Base-by-base conservation (phyloP, 345 rosid species). In the Boechera retrofracta region DNA sequence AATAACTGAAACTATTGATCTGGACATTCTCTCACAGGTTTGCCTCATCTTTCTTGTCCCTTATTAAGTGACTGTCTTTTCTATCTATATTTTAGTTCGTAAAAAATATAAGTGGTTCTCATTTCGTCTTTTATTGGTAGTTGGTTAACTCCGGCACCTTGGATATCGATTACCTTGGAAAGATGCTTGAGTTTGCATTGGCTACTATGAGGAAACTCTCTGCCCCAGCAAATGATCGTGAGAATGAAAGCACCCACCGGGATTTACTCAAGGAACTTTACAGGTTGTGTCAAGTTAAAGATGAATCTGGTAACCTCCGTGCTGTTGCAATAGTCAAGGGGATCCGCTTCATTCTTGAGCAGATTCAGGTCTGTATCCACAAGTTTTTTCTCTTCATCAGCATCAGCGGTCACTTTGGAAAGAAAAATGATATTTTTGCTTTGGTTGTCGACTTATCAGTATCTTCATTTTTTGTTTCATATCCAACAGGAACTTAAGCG, bases 1-100 rank as follows among this genome's bases (percentile, higher is more conserved):
- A 81, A 89, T 92, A 66, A 64, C 24, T 72, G 93, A 85, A 77
- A 79, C 87, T 53, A 85, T 95, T 66, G 99, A 95, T 87, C 70
- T 86, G 0, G 94, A 89, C 45, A 77, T 92, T 78, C 88, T 95
- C 77, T 62, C 91, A 65, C 93, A 91, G 97, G 99, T 91, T 71
- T 65, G 21, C 52, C 16, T 63, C 39, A 51, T 72, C 52, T 58
- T 38, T 45, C 10, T 21, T 39, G 31, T 66, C 58, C 26, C 4
- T 2, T 31, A 64, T 42, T 24, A 35, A 58, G 29, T 2, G 42
- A 36, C 62, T 18, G 10, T 4, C 57, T 15, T 31, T 11, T 24
- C 39, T 2, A 24, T 4, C 26, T 10, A 3, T 31, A 8, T 47
- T 11, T 36, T 51, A 39, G 68, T 72, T 60, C 1, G 49, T 48